These are phyloP conservation scores for Ramularia collo-cygni DNA, from an alignment of 2,329 filamentous ascomycete genomes.

Conservation along the genomic window DNA sequence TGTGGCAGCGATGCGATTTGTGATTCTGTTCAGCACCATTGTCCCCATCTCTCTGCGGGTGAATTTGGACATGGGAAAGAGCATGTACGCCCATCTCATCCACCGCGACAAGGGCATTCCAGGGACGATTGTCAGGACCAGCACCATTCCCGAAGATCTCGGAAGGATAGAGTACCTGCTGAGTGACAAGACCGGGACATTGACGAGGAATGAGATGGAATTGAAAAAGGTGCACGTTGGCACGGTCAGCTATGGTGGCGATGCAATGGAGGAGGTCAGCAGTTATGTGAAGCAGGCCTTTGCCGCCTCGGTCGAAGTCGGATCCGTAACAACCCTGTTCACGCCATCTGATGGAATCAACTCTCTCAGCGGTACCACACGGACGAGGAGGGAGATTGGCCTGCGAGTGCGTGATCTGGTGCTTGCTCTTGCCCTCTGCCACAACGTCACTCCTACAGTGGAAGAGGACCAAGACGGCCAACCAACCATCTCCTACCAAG, in stretches of 20 bases:
- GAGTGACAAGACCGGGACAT: slow-evolving; percentile 95
- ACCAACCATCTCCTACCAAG: slow-evolving; percentile 79
- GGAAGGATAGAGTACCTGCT: slow-evolving; percentile 93
- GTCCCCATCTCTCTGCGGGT: slow-evolving; percentile 95
- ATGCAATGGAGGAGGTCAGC: slow-evolving; percentile 95
- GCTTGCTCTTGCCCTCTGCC: slow-evolving; percentile 83
- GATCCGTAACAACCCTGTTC: slow-evolving; percentile 47
- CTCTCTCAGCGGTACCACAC: slow-evolving; percentile 50
- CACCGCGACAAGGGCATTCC: slow-evolving; percentile 84
- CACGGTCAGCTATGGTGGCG: slow-evolving; percentile 95
- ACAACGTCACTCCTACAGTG: slow-evolving; percentile 89
- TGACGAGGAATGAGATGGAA: slow-evolving; percentile 80
- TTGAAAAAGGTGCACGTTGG: slow-evolving; percentile 98
- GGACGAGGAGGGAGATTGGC: slow-evolving; percentile 87
- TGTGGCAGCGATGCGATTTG: slow-evolving; percentile 93
- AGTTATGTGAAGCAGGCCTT: slow-evolving; percentile 84
- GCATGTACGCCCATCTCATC: slow-evolving; percentile 92
- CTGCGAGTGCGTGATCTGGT: slow-evolving; percentile 89
- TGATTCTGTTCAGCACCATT: slow-evolving; percentile 98
- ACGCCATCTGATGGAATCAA: slow-evolving; percentile 68
- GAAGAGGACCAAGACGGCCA: slow-evolving; percentile 71
- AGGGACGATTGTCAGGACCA: slow-evolving; percentile 88
- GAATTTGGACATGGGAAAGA: slow-evolving; percentile 95
- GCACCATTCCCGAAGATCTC: slow-evolving; percentile 93
- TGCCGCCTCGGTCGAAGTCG: slow-evolving; percentile 36